Evolutionary conservation across 352 stramenopile species (phyloP).

Genomic region (Phytopythium sindhum): DNA sequence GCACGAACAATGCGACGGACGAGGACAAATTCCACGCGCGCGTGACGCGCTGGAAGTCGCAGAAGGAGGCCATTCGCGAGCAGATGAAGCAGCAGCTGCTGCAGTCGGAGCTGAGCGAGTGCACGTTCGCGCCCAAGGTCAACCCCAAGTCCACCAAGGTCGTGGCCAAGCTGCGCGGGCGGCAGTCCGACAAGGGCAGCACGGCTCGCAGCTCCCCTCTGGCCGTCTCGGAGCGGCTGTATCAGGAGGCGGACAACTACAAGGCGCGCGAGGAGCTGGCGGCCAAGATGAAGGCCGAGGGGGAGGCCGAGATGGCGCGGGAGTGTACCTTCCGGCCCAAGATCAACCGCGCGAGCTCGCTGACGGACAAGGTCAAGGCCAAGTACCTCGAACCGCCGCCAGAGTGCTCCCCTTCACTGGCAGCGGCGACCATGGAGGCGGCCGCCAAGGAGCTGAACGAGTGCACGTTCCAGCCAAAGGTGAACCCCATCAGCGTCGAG

Average conservation of each 20-base stretch:
- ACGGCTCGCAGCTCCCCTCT: conserved; percentile 22
- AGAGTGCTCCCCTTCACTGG: conserved; percentile 34
- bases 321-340: conserved; percentile 76
- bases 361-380: conserved; percentile 58
- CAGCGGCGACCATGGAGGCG: conserved; percentile 52
- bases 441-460: conserved; percentile 60
- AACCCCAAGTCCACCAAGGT: conserved; percentile 77
- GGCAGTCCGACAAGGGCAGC: conserved; percentile 20
- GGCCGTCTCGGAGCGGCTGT: conserved; percentile 62
- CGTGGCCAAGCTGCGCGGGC: conserved; percentile 49
- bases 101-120: conserved; percentile 70
- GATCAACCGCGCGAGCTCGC: conserved; percentile 39
- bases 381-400: conserved; percentile 67
- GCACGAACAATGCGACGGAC: conserved; percentile 19
- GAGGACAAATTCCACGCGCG: conserved; percentile 65
- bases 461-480: conserved; percentile 77
- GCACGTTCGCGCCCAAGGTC: conserved; percentile 71
- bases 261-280: conserved; percentile 68
- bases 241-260: conserved; percentile 76
- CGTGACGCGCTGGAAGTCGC: conserved; percentile 73
- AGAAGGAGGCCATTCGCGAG: conserved; percentile 72
- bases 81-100: conserved; percentile 80
- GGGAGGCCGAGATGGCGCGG: conserved; percentile 65
- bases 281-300: conserved; percentile 53
- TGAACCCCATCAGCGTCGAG: conserved; percentile 67